These are phyloP conservation scores for Malus domestica DNA, from an alignment of 306 rosid species.

Conservation along the genomic window ASM211411v1 NC_041793.1:32006501-32007000, in stretches of 20 bases:
- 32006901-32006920: background rate
- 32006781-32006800: background rate
- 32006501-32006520: conserved; percentile 23
- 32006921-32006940: background rate
- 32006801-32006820: no score
- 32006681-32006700: background rate
- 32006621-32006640: conserved; percentile 40
- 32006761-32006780: no score
- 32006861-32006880: background rate
- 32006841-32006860: no score
- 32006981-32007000: background rate
- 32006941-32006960: background rate
- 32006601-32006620: background rate
- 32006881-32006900: no score
- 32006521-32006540: conserved; percentile 27
- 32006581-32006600: no score
- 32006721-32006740: background rate
- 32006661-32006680: conserved; percentile 37
- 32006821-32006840: no score
- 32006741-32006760: background rate
- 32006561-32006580: background rate
- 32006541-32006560: conserved; percentile 20
- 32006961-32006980: background rate
- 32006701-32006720: background rate
- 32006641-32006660: conserved; percentile 34